Conservation (phyloP, 1,139 yeast species). For the Casaregolazyma suthepensis region DNA sequence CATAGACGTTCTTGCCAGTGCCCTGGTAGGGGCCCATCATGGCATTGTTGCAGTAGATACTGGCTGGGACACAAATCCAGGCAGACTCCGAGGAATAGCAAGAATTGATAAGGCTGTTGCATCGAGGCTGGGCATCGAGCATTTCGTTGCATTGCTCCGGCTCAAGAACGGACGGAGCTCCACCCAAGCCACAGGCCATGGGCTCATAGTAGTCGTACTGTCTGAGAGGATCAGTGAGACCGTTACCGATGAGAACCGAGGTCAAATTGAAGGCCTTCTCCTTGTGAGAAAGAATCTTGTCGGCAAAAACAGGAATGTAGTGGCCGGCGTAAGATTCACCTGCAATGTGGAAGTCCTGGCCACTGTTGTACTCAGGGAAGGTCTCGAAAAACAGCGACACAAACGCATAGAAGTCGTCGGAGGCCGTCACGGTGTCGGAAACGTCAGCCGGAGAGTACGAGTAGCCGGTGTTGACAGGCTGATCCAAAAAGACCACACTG, state of each 20-base stretch:
- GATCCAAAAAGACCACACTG: slow-evolving; percentile 61
- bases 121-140: slow-evolving; percentile 69
- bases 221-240: slow-evolving; percentile 86
- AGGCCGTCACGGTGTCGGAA: slow-evolving; percentile 60
- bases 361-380: slow-evolving; percentile 71
- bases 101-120: slow-evolving; percentile 66
- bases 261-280: slow-evolving; percentile 69
- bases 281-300: slow-evolving; percentile 69
- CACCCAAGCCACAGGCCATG: slow-evolving; percentile 97
- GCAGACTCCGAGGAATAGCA: slow-evolving; percentile 70
- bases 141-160: slow-evolving; percentile 75
- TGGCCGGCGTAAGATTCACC: slow-evolving; percentile 99
- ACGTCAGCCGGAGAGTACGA: slow-evolving; percentile 41
- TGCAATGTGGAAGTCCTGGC: slow-evolving; percentile 80
- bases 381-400: slow-evolving; percentile 83
- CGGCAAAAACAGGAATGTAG: slow-evolving; percentile 89
- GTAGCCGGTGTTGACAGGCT: slow-evolving; percentile 72
- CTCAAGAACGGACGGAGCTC: slow-evolving; percentile 68
- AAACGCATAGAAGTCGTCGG: slow-evolving; percentile 88
- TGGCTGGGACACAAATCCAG: slow-evolving; percentile 88
- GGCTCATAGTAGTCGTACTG: slow-evolving; percentile 89
- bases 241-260: slow-evolving; percentile 91
- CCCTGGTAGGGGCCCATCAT: slow-evolving; percentile 81
- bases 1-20: slow-evolving; percentile 91
- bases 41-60: slow-evolving; percentile 83